phyloP scores from a whole-genome alignment of 208 protist genomes.

The Acanthamoeba sp. region DNA sequence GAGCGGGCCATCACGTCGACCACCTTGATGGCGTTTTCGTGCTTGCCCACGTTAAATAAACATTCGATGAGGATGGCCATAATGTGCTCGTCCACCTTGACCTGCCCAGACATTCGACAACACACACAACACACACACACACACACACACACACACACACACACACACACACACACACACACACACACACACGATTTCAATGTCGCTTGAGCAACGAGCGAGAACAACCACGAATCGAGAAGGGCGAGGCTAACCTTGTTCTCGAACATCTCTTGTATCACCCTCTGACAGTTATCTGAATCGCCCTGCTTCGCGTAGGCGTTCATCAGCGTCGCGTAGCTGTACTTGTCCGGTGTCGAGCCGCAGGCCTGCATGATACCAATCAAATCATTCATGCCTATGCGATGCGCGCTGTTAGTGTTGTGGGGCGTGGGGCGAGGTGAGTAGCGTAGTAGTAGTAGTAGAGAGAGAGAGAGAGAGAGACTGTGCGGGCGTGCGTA shows the following conservation, averaged over 20 bases:
- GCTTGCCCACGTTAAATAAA: not conserved
- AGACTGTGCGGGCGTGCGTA: not conserved
- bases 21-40: not conserved
- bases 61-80: not conserved
- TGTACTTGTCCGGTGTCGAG: not conserved
- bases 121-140: not conserved
- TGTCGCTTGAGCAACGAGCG: not conserved
- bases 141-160: not conserved
- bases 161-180: too few species aligned
- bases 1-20: not conserved
- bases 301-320: conserved; percentile 10
- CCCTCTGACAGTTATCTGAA: not conserved
- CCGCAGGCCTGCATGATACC: not conserved
- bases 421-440: too few species aligned
- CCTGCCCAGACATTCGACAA: not conserved
- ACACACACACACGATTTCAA: not conserved
- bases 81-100: not conserved
- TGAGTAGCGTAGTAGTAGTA: too few species aligned
- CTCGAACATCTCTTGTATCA: not conserved
- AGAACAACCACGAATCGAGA: not conserved
- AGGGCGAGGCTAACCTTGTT: not conserved
- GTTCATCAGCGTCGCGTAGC: not conserved
- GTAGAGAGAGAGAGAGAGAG: too few species aligned
- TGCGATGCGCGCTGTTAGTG: too few species aligned
- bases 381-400: not conserved